Percentiles rank a stretch among this genome's conserved stretches.
Evolutionary conservation across 352 stramenopile species (phyloP).

Genomic region (Globisporangium barbulae): DNA sequence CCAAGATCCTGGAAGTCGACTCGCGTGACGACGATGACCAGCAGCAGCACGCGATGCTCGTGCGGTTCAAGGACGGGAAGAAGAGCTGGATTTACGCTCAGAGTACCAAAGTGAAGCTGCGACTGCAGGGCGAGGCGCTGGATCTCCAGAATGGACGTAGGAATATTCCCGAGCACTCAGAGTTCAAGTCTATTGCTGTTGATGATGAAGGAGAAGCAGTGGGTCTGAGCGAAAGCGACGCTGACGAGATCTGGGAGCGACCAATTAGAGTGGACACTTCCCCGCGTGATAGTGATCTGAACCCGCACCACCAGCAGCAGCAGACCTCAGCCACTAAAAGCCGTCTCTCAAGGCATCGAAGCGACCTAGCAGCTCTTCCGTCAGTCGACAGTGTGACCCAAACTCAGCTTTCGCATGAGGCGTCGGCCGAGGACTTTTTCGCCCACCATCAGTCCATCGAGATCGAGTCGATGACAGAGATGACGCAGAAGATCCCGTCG

Average conservation of each 20-base stretch:
- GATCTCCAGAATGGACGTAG: background rate
- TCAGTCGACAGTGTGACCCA: background rate
- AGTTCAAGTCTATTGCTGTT: no score
- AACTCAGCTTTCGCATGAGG: background rate
- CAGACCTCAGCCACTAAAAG: background rate
- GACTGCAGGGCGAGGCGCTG: slow-evolving; percentile 19
- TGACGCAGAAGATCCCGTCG: slow-evolving; percentile 13
- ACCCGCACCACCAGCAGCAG: background rate
- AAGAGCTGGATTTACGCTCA: slow-evolving; percentile 26
- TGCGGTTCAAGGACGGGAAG: slow-evolving; percentile 28
- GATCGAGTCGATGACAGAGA: slow-evolving; percentile 7
- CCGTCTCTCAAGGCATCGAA: background rate
- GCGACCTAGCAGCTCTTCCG: background rate
- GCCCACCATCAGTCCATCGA: background rate
- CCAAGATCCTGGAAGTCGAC: slow-evolving; percentile 21
- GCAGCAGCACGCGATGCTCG: slow-evolving; percentile 14
- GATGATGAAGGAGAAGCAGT: background rate
- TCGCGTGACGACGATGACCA: slow-evolving; percentile 7
- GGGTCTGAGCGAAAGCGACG: background rate
- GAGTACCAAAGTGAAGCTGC: slow-evolving; percentile 26
- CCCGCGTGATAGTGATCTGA: background rate
- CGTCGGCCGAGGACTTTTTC: slow-evolving; percentile 1
- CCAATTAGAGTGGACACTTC: background rate
- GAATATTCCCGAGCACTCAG: background rate
- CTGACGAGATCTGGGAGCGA: background rate